Base-by-base conservation (phyloP, 306 rosid genomes). In the Coriaria nepalensis region DNA sequence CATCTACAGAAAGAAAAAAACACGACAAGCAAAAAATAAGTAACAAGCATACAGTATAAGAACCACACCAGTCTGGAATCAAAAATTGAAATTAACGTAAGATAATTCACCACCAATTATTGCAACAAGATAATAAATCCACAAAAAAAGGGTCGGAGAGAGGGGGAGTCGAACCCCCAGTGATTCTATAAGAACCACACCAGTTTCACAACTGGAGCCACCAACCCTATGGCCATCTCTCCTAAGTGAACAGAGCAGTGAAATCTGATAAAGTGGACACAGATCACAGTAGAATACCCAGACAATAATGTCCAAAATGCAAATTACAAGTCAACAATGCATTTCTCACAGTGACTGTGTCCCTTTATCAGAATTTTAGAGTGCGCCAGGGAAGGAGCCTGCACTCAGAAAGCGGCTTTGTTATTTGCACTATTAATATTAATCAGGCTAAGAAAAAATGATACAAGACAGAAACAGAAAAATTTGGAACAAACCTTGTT, bases 131-230 rank as follows among this genome's bases (percentile, higher is more conserved):
- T 8, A n/a, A 36, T 4, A 46, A 5, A 46, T 20, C 8, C 35
- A 50, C 20, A 1, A 8, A 13, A 4, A 35, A 35, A 34, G 13
- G 0, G 8, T 10, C 29, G 70, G 49, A 65, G 70, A 65, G 64
- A 65, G 70, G 58, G 70, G 70, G 70, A 65, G 38, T 65, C 33
- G 70, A 60, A 65, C 70, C 70, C 70, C 57, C 70, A 51, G 35
- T 65, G 52, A 64, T 57, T 44, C 64, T 5, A 2, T 5, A 0
- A 13, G 50, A 57, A 57, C 70, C 58, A 57, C 37, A 46, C 59
- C 64, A 65, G 64, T 53, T 20, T 20, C 29, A 20, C 29, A 20
- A 20, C 29, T 20, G 29, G 29, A 20, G 29, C 29, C 29, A 20
- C 29, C 29, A 20, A 20, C 29, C 29, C 29, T 20, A 20, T 35